These are phyloP conservation scores for Vitis rupestris DNA, from an alignment of 164 flowering plant species.

Conservation along the genomic window DNA sequence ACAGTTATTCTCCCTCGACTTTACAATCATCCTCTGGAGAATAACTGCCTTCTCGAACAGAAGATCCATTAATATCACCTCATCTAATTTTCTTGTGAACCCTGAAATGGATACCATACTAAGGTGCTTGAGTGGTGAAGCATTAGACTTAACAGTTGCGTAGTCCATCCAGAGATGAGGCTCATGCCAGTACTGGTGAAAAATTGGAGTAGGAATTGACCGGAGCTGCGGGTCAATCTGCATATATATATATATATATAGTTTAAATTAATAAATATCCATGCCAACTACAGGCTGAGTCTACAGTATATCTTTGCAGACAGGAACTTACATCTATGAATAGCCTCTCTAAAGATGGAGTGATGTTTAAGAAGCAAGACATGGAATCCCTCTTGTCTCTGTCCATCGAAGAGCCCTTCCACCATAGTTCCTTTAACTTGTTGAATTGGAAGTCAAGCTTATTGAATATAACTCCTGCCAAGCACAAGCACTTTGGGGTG, in stretches of 20 bases:
- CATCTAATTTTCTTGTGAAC: background rate
- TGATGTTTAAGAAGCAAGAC: slow-evolving; percentile 9
- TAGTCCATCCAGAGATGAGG: slow-evolving; percentile 23
- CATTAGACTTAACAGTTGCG: slow-evolving; percentile 1
- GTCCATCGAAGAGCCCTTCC: slow-evolving; percentile 6
- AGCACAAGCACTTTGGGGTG: slow-evolving; percentile 4
- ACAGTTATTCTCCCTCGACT: background rate
- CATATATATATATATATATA: too few species aligned
- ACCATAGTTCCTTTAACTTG: slow-evolving; percentile 16
- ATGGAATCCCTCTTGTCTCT: slow-evolving; percentile 6
- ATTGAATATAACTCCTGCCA: slow-evolving; percentile 6
- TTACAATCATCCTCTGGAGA: slow-evolving; percentile 3
- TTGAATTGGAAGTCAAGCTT: background rate
- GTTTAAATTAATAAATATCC: too few species aligned
- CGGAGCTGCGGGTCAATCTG: background rate
- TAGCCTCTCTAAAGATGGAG: slow-evolving; percentile 9
- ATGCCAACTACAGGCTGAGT: too few species aligned
- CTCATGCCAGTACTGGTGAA: slow-evolving; percentile 21
- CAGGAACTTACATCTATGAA: background rate
- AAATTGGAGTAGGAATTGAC: background rate
- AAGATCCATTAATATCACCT: slow-evolving; percentile 6
- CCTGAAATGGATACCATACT: background rate
- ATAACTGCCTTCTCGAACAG: slow-evolving; percentile 4
- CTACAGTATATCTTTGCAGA: too few species aligned
- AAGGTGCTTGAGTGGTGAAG: slow-evolving; percentile 4